Evolutionary conservation across 2,329 filamentous ascomycete genomes (phyloP), one percentile per base, ranked within the genome.

Genomic region (Aspergillus piperis): DNA sequence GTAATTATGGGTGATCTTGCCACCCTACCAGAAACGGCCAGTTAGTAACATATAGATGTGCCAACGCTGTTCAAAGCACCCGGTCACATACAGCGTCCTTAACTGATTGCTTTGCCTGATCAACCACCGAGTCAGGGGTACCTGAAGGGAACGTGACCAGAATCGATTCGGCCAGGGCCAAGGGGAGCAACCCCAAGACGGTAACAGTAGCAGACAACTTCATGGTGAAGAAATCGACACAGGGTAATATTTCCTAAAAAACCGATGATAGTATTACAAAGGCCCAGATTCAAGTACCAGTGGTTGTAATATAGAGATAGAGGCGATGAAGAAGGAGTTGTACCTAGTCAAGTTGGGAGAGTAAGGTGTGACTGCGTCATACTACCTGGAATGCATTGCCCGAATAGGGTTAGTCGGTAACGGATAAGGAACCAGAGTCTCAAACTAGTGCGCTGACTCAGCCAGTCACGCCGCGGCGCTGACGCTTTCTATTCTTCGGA

Each of bases 1-100:
- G 76, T 91, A 95, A 70, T 88, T 85, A 78, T 96, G 91, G 21
- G 90, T 95, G 68, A 96, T 91, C 53, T 85, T 77, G 41, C 91
- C 91, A 53, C 90, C 83, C 81, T 85, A 67, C 2, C 54, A 41
- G 15, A 32, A 42, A 55, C 39, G 8, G 8, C 32, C 39, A 71
- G 64, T 59, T 36, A 70, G 64, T 58, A 55, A 39, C 21, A 58
- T 32, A 17, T 21, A 36, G 23, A 47, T 30, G 27, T 30, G 19
- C 15, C 8, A 7, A 32, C 10, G 7, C 25, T 41, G 30, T 38
- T 38, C 15, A 25, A 21, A 53, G 10, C 48, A 55, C 36, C 25
- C 54, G 39, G 50, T 19, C 53, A 66, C 81, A 64, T 75, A 83
- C 90, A 41, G 87, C 88, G 49, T 87, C 81, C 55, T 82, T 77